These are phyloP conservation scores for Trypanosoma congolense DNA, from an alignment of 208 protist genomes.

Conservation along the genomic window DNA sequence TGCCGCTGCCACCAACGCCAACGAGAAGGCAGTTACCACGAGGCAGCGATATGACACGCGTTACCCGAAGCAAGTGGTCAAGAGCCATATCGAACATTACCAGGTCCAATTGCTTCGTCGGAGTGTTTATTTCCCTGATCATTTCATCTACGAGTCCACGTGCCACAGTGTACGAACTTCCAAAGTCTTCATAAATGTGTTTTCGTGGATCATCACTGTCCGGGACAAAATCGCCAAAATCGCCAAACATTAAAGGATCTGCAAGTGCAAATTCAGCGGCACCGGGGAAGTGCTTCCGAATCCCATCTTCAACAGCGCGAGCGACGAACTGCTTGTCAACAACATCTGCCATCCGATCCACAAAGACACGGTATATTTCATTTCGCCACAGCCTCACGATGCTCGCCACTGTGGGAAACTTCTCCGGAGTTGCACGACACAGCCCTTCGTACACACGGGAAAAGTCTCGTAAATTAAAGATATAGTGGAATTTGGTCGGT, in stretches of 20 bases:
- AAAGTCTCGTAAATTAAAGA: conserved; percentile 99
- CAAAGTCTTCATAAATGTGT: conserved; percentile 93
- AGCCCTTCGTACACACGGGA: conserved; percentile 97
- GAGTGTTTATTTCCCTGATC: conserved; percentile 93
- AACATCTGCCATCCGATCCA: conserved; percentile 94
- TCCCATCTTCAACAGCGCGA: conserved; percentile 62
- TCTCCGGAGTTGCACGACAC: conserved; percentile 90
- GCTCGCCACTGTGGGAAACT: conserved; percentile 53
- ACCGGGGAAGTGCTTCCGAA: conserved; percentile 74
- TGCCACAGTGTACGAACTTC: conserved; percentile 66
- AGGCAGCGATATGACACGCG: conserved; percentile 94
- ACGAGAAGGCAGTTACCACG: conserved; percentile 97
- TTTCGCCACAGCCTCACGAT: conserved; percentile 98
- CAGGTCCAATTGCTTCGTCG: conserved; percentile 92
- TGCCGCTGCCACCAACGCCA: conserved; percentile 97
- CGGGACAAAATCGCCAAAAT: conserved; percentile 93
- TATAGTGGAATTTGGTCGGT: conserved; percentile 99
- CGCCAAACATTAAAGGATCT: conserved; percentile 94
- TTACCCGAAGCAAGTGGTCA: conserved; percentile 95
- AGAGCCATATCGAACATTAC: conserved; percentile 99
- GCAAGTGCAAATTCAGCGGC: conserved; percentile 47
- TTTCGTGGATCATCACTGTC: conserved; percentile 65
- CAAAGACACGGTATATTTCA: conserved; percentile 96
- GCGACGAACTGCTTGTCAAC: conserved; percentile 91
- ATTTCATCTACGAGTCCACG: conserved; percentile 89